Evolutionary conservation across 805 yeast species (phyloP), one percentile per base, ranked within the genome.

Genomic region (Pichia heedii): DNA sequence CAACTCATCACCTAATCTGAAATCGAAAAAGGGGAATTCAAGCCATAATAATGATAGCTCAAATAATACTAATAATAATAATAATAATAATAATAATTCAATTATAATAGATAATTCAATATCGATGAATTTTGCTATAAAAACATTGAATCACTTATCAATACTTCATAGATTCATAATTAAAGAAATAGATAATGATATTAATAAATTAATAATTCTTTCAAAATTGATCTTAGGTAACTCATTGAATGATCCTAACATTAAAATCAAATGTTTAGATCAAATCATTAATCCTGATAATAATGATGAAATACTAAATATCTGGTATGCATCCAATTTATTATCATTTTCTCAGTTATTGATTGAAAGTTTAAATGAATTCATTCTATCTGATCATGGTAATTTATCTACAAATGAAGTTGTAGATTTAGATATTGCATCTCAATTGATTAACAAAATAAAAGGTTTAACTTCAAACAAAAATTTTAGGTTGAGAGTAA

Each of bases 401-500:
- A 56, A 52, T 4, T 21, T 54, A 7, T 49, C 55, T 5, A 53
- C 50, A 2, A 51, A 57, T 1, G 32, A 40, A 27, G 34, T 43
- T 11, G 15, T 29, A 8, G 39, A 33, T 20, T 40, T 29, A 12
- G 60, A 54, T 32, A 44, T 62, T 15, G 60, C 62, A 10, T 47
- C 55, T 8, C 57, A 61, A 21, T 54, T 73, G 0, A 60, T 68
- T 29, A 42, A 52, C 1, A 59, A 57, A 19, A 47, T 75, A 2
- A 54, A 68, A 42, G 58, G 60, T 19, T 51, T 75, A 8, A 58
- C 69, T 30, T 56, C 63, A 8, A 61, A 67, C 34, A 62, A 63
- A 24, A 65, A 64, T 24, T 68, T 66, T 42, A 61, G 62, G 30
- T 54, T 71, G 7, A 65, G 80, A 45, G 58, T 69, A 5, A 58